A percentile compares a stretch with the other conserved stretches of the same genome.
Evolutionary conservation across 2,329 filamentous ascomycete genomes (phyloP).

Genomic region (Alternaria gansuensis): DNA sequence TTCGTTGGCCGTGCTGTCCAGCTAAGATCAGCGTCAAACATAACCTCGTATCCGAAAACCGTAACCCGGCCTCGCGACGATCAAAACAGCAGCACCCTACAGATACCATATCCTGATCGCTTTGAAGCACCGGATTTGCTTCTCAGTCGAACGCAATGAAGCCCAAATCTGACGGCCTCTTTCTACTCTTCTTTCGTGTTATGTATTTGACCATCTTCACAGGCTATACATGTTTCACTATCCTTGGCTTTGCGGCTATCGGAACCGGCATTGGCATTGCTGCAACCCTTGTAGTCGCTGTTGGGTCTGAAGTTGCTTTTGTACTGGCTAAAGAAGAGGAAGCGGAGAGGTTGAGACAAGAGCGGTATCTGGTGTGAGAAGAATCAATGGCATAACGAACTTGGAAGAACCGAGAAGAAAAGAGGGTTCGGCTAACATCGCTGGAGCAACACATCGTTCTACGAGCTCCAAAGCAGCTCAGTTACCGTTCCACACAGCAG

Average conservation of each 20-base stretch:
- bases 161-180: constrained; percentile 17
- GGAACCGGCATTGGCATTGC: constrained; percentile 21
- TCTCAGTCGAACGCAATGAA: constrained; percentile 12
- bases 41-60: constrained; percentile 12
- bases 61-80: constrained; percentile 5
- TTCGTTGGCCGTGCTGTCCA: constrained; percentile 14
- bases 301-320: constrained; percentile 26
- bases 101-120: constrained; percentile 3
- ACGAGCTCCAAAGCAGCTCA: neutral
- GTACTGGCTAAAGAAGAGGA: constrained; percentile 16
- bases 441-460: neutral
- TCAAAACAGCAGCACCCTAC: constrained; percentile 5
- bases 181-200: constrained; percentile 28
- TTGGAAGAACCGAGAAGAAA: neutral
- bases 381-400: neutral
- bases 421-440: neutral
- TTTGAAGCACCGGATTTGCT: neutral
- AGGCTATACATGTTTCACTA: constrained; percentile 26
- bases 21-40: constrained; percentile 15
- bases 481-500: constrained; percentile 36
- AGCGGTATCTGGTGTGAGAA: constrained; percentile 20
- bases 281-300: constrained; percentile 23
- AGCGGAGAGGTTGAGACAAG: constrained; percentile 8
- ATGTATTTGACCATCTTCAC: constrained; percentile 27
- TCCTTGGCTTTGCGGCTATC: constrained; percentile 23